Evolutionary conservation across 2,329 filamentous ascomycete genomes (phyloP).

Genomic region (Penicillium hordei): DNA sequence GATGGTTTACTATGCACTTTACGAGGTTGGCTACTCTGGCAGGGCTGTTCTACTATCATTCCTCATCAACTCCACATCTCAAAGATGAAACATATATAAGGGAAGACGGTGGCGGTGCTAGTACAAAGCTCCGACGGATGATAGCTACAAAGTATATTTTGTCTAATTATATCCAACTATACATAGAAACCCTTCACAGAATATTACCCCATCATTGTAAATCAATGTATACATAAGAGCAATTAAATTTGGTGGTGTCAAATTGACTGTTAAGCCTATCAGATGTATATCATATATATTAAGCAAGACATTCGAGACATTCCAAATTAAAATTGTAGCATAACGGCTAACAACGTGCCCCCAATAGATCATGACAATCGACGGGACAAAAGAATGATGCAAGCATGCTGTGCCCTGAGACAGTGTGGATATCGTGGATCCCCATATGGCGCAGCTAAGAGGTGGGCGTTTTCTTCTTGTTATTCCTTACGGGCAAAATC

Average conservation of each 20-base stretch:
- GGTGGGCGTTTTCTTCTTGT: neutral
- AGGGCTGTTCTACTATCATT: neutral
- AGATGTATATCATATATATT: neutral
- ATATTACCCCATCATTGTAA: too few species aligned
- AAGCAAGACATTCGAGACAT: neutral
- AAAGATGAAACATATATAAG: neutral
- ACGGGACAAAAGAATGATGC: neutral
- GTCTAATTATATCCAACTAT: neutral
- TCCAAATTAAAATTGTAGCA: neutral
- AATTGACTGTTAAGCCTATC: neutral
- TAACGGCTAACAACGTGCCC: neutral
- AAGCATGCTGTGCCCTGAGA: constrained; percentile 4
- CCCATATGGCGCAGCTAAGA: neutral
- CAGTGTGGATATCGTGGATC: constrained; percentile 6
- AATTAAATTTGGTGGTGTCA: neutral
- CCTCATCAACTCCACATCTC: neutral
- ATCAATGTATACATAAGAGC: neutral
- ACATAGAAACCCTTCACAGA: neutral
- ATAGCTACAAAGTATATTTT: neutral
- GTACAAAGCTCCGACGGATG: neutral
- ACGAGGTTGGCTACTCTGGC: neutral
- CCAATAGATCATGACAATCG: neutral
- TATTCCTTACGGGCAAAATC: neutral
- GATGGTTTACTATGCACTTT: too few species aligned
- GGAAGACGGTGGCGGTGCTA: neutral